A percentile compares a stretch with the other conserved stretches of the same genome.
phyloP scores from a whole-genome alignment of 345 rosid species.

The Dimocarpus longan region DNA sequence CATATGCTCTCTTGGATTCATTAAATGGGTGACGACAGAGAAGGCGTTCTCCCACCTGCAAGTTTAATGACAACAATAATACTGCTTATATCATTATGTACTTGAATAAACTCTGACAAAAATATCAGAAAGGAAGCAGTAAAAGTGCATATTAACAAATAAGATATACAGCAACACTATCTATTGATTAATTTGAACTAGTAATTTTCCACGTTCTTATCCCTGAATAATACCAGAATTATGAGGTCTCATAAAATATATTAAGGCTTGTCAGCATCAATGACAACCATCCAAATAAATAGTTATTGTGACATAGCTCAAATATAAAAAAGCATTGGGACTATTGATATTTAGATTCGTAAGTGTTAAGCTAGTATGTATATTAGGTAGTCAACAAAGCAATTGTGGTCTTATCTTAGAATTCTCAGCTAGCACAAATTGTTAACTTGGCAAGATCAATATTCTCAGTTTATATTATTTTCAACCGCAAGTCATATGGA shows the following conservation, averaged over 20 bases:
- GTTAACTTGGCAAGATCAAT: neutral
- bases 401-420: neutral
- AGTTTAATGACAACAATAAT: neutral
- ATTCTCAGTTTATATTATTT: neutral
- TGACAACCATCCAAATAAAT: too few relatives aligned
- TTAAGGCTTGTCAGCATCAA: too few relatives aligned
- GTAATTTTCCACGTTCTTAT: too few relatives aligned
- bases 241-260: too few relatives aligned
- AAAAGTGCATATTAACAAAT: neutral
- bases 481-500: neutral
- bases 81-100: neutral
- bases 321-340: too few relatives aligned
- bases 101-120: neutral
- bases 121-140: neutral
- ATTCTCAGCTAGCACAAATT: neutral
- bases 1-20: conserved; percentile 95
- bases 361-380: neutral
- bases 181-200: neutral
- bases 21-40: conserved; percentile 96
- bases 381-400: neutral
- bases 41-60: conserved; percentile 80
- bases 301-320: too few relatives aligned
- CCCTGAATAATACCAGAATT: too few relatives aligned
- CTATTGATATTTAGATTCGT: too few relatives aligned
- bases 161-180: neutral